These are phyloP conservation scores for Cercospora beticola DNA, from an alignment of 2,329 filamentous ascomycete species.

Conservation along the genomic window DNA sequence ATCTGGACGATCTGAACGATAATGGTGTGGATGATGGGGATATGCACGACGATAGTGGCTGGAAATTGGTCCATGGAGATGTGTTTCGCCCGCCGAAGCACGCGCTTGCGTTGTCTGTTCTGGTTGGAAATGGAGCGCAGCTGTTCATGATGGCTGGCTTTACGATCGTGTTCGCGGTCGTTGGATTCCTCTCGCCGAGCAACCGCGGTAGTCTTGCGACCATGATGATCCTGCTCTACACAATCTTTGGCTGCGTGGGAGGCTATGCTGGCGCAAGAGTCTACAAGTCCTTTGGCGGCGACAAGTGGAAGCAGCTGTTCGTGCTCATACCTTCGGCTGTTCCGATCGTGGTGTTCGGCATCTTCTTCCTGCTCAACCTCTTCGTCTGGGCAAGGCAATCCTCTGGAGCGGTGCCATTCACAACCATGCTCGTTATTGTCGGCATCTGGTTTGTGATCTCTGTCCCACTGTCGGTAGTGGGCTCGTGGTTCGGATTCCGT, in stretches of 20 bases:
- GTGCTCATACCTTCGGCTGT: slow-evolving; percentile 81
- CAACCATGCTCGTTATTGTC: slow-evolving; percentile 92
- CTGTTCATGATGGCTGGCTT: slow-evolving; percentile 96
- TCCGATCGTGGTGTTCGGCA: slow-evolving; percentile 78
- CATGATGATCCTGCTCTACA: slow-evolving; percentile 90
- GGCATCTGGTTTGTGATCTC: slow-evolving; percentile 97
- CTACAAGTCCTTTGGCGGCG: slow-evolving; percentile 94
- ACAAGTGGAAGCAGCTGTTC: slow-evolving; percentile 94
- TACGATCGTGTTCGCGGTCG: slow-evolving; percentile 87
- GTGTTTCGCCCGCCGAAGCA: slow-evolving; percentile 87
- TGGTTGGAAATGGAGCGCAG: slow-evolving; percentile 91
- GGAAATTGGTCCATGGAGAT: slow-evolving; percentile 97
- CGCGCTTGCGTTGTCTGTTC: slow-evolving; percentile 78
- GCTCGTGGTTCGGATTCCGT: slow-evolving; percentile 92
- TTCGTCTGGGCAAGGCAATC: slow-evolving; percentile 94
- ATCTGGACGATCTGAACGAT: slow-evolving; percentile 82
- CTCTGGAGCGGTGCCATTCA: slow-evolving; percentile 91
- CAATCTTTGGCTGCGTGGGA: slow-evolving; percentile 85
- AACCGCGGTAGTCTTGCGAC: slow-evolving; percentile 93
- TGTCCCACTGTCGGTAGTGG: slow-evolving; percentile 82
- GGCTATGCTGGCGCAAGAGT: slow-evolving; percentile 84
- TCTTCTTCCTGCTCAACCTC: slow-evolving; percentile 91
- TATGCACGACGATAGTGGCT: slow-evolving; percentile 95
- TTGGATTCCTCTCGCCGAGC: slow-evolving; percentile 92
- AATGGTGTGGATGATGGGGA: slow-evolving; percentile 74